Evolutionary conservation across 1,284 basidiomycete species (phyloP), one percentile per base, ranked within the genome.

Genomic region (Austroboletus niveus): DNA sequence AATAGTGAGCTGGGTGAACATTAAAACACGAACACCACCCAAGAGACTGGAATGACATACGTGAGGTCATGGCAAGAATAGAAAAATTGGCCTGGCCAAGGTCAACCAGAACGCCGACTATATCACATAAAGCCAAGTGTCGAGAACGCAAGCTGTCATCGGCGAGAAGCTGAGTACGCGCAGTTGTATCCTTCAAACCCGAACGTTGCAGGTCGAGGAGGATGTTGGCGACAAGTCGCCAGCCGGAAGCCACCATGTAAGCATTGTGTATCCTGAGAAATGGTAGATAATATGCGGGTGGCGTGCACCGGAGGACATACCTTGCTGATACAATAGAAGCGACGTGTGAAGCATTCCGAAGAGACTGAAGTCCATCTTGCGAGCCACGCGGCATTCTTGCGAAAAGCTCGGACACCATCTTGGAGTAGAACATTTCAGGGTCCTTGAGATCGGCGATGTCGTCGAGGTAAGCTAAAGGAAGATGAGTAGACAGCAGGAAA

Each of bases 221-320:
- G 31, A 72, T 74, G 49, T 84, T 75, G 15, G 76, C 69, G 15
- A 87, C 78, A 47, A 89, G 72, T 55, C 76, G 83, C 89, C 89
- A 91, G 4, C 80, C 84, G 11, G 87, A 82, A 22, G 87, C 84
- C 44, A 90, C 74, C 78, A 86, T 81, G 67, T 88, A 89, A 6
- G 81, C 68, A 64, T 91, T 91, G 66, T 91, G 88, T 48, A 90
- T 76, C 66, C 87, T 89, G 49, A 47, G 31, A 35, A n/a, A 43
- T 45, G 38, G 41, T 57, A 22, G 22, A 47, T 48, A 8, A 30
- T 20, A 30, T 22, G 47, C 38, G 10, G 42, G 35, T 47, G 35
- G 42, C 44, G 48, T 36, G 42, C 35, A 42, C 46, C 29, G 39
- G 48, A 53, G 27, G 7, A 4, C 72, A 39, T 65, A 86, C 87